These are phyloP conservation scores for Exophiala spinifera DNA, from an alignment of 2,329 filamentous ascomycete species.

Conservation along the genomic window DNA sequence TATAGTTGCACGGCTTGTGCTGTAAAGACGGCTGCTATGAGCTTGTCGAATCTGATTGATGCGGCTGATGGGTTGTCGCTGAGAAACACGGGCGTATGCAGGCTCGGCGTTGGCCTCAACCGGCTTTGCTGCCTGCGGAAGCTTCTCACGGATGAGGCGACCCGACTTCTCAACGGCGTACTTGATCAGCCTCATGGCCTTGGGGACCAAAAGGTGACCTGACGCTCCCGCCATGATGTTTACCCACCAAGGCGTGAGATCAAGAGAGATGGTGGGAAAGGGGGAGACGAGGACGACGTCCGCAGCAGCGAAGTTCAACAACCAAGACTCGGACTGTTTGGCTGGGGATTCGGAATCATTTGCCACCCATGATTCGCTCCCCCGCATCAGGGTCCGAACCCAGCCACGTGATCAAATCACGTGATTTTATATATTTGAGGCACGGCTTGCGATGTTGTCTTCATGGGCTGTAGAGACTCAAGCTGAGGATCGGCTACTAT, in stretches of 20 bases:
- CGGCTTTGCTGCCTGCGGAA: conserved; percentile 37
- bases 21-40: conserved; percentile 63
- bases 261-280: conserved; percentile 7
- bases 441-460: too few relatives aligned
- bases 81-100: conserved; percentile 52
- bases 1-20: conserved; percentile 48
- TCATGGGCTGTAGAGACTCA: too few relatives aligned
- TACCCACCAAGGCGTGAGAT: conserved; percentile 22
- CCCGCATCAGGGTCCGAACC: not conserved
- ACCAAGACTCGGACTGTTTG: not conserved
- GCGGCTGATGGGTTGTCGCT: conserved; percentile 59
- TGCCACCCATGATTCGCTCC: not conserved
- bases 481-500: too few relatives aligned
- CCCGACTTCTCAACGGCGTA: conserved; percentile 49
- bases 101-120: conserved; percentile 48
- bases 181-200: conserved; percentile 47
- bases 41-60: conserved; percentile 61
- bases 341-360: not conserved
- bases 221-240: conserved; percentile 44
- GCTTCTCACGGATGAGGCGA: conserved; percentile 41
- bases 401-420: too few relatives aligned
- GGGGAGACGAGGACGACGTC: conserved; percentile 41
- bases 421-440: too few relatives aligned
- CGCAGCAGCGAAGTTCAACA: not conserved
- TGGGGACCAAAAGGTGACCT: conserved; percentile 50